Evolutionary conservation across 129 eudicot species (phyloP), one percentile per base, ranked within the genome.

Genomic region (Flaveria robusta): DNA sequence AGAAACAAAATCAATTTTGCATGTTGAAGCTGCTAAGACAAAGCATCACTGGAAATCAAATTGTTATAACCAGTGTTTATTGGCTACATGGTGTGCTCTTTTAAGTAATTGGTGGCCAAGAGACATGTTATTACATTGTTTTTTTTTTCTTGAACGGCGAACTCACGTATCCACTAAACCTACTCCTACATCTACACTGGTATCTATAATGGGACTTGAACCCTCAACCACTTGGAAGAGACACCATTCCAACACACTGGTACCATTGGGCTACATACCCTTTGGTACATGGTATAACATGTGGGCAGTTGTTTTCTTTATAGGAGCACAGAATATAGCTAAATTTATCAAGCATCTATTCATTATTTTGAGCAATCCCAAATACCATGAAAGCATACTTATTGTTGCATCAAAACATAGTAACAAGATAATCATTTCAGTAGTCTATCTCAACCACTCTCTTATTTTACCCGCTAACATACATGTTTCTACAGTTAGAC

Each of bases 401-500:
- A 63, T 27, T 31, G 22, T 7, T 63, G 43, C 31, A 63, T 63
- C 45, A 1, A 27, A 63, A 63, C 22, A 13, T 63, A 13, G 29
- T 13, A 27, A 29, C 4, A 37, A 14, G 43, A 12, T 18, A 12
- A 13, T 14, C 11, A 3, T 63, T 63, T 63, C 24, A 7, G 9
- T 14, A 27, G 8, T 20, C 11, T 18, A 54, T 54, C 12, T 23
- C 16, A 47, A 76, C 10, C 1, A 59, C 42, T 56, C 62, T 49
- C 15, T 24, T 42, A 12, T 42, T 59, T 60, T 60, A 59, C 59
- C 62, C 63, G 18, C 79, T 74, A 62, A 50, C 29, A 11, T 72
- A 7, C 68, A 65, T 68, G 52, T 62, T 74, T 83, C 60, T 59
- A 73, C 84, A 73, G 81, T 58, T 74, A 82, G 81, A 65, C 31